Base-by-base conservation (phyloP, 805 yeast genomes). In the Metschnikowia hibisci region DNA sequence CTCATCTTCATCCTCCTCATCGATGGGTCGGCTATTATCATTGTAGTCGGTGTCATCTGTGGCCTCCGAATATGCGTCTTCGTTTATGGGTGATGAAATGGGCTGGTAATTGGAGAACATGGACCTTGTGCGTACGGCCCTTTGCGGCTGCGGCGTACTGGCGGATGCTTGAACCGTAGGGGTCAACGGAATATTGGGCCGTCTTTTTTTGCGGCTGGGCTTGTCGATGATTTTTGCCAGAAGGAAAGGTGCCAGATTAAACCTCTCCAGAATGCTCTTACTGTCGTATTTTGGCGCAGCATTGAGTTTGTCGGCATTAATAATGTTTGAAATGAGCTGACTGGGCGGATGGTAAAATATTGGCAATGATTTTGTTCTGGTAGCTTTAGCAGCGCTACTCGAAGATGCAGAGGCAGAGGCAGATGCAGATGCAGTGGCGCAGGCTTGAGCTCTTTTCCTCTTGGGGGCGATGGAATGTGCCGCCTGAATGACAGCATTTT, bases 171-270 rank as follows among this genome's bases (percentile, higher is more conserved):
- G 48, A 6, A 45, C 50, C 5, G 53, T 42, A 4, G 54, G 52
- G 6, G 55, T 55, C 39, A 48, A 43, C 0, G 53, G 49, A n/a
- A 44, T 42, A 23, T 47, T 39, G 34, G 55, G 43, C 15, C 60
- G 50, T 41, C 62, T 55, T 42, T 60, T 54, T 47, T 56, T 39
- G 31, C 46, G 35, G 12, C 47, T 27, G 3, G 72, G 72, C 41
- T 66, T 66, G 43, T 67, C 73, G 30, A 69, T 61, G n/a, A 67
- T 60, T 41, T 67, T 68, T 20, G 67, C 69, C 54, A 59, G 71
- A 18, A 66, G 55, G 50, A 69, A 69, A 6, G 74, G 70, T 2
- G 74, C 75, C 71, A 65, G 71, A 47, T 69, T 70, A 54, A 70
- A 70, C 41, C 76, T 53, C 32, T 70, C 73, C 54, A 65, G 71